Evolutionary conservation across 345 rosid species (phyloP).

Genomic region (Pugionium cornutum): DNA sequence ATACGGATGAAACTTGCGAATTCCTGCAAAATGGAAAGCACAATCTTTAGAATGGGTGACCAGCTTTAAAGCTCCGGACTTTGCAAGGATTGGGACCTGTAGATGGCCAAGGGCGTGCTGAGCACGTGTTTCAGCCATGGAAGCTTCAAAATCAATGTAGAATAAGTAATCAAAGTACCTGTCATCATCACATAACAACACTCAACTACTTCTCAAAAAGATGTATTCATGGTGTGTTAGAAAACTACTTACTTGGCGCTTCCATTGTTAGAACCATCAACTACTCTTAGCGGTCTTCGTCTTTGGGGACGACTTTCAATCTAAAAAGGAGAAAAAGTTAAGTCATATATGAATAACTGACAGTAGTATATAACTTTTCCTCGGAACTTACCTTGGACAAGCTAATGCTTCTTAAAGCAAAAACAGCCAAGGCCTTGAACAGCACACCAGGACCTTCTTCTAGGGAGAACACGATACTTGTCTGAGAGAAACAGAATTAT

Average conservation of each 20-base stretch:
- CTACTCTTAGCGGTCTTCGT: slow-evolving; percentile 70
- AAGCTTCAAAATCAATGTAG: slow-evolving; percentile 87
- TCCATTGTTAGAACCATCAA: slow-evolving; percentile 81
- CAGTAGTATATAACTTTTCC: not conserved
- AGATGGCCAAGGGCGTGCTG: slow-evolving; percentile 78
- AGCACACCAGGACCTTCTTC: slow-evolving; percentile 94
- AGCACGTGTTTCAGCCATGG: slow-evolving; percentile 88
- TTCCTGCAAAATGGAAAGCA: slow-evolving; percentile 53
- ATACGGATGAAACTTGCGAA: slow-evolving; percentile 70
- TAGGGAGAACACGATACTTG: slow-evolving; percentile 91
- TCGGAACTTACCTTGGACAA: slow-evolving; percentile 63
- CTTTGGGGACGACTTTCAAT: slow-evolving; percentile 91
- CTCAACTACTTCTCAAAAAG: slow-evolving; percentile 13
- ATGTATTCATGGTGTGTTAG: slow-evolving; percentile 5
- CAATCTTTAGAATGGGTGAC: slow-evolving; percentile 8
- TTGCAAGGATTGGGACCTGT: slow-evolving; percentile 50
- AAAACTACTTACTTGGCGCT: slow-evolving; percentile 64
- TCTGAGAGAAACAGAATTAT: slow-evolving; percentile 49
- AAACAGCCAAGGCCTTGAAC: slow-evolving; percentile 90
- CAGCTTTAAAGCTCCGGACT: not conserved
- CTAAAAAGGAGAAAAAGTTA: slow-evolving; percentile 41
- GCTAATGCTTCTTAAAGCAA: slow-evolving; percentile 78
- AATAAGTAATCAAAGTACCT: slow-evolving; percentile 95
- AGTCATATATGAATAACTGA: not conserved
- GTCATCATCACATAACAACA: slow-evolving; percentile 37